Evolutionary conservation across 140 eudicot genomes (phyloP), one percentile per base, ranked within the genome.

Genomic region (Senecio squalidus): DNA sequence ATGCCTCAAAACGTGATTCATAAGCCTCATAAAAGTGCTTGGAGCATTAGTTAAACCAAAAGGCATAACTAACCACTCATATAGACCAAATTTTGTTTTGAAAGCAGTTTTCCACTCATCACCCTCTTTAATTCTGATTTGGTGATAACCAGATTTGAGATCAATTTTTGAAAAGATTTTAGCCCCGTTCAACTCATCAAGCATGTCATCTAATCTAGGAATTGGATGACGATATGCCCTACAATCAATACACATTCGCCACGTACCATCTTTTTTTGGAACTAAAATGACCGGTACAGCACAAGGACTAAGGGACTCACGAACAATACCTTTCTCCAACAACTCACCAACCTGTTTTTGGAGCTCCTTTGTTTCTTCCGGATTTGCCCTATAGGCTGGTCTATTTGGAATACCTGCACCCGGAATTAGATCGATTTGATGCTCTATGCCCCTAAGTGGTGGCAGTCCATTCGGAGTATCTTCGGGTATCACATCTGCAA

Each of bases 41-140:
- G n/a, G n/a, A n/a, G n/a, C n/a, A n/a, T n/a, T n/a, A n/a, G n/a
- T n/a, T n/a, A n/a, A n/a, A n/a, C n/a, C n/a, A n/a, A n/a, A n/a
- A n/a, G n/a, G n/a, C n/a, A n/a, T n/a, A n/a, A n/a, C n/a, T n/a
- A n/a, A n/a, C n/a, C n/a, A n/a, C n/a, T 52, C 64, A 17, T 50
- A 70, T 3, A 60, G 13, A 0, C 55, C 64, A n/a, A 50, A 28
- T 17, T 61, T 50, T 0, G 62, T 70, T 21, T 70, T 52, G 9
- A 61, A 60, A 0, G 70, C 39, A 1, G 68, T 59, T 9, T 69
- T 69, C 47, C 68, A 69, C 14, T 59, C 68, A 23, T 69, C 68
- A 4, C 75, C 68, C 4, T 48, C 40, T n/a, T 46, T 9, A 15
- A 70, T 30, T 9, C 47, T 39, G 18, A 70, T 60, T 14, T 70